A percentile compares a stretch with the other conserved stretches of the same genome.
Conservation (phyloP, 345 rosid species). For the Eucalyptus sp. region DNA sequence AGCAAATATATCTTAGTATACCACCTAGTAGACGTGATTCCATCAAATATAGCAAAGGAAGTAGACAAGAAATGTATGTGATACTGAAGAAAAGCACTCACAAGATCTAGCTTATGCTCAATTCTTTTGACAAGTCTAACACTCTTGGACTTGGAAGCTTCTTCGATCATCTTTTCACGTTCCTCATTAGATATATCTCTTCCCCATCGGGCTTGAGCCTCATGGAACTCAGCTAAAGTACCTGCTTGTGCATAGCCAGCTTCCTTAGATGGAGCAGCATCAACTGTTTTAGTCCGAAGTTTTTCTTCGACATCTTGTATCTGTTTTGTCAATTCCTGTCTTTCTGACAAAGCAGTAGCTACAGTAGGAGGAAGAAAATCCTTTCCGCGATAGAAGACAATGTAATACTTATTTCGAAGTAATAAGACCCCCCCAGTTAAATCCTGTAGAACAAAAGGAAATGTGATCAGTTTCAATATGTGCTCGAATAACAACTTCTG, state of each 20-base stretch:
- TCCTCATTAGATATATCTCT: conserved; percentile 65
- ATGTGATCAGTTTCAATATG: neutral
- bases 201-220: conserved; percentile 97
- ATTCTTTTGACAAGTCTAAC: conserved; percentile 55
- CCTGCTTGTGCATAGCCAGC: conserved; percentile 61
- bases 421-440: conserved; percentile 92
- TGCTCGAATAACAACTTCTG: neutral
- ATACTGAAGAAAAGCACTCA: conserved; percentile 24
- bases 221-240: conserved; percentile 91
- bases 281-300: conserved; percentile 34
- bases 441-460: conserved; percentile 23
- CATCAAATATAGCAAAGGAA: neutral
- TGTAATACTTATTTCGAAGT: conserved; percentile 86
- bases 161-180: conserved; percentile 82
- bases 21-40: neutral
- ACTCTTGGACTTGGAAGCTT: conserved; percentile 60
- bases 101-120: conserved; percentile 76
- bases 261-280: conserved; percentile 35
- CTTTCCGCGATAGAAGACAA: conserved; percentile 94
- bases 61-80: neutral
- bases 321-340: conserved; percentile 63
- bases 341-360: conserved; percentile 77
- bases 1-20: neutral
- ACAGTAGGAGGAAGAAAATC: conserved; percentile 91
- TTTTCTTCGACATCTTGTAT: conserved; percentile 84